phyloP scores from a whole-genome alignment of 139 green algal species.

The Picochlorum sp. region DNA sequence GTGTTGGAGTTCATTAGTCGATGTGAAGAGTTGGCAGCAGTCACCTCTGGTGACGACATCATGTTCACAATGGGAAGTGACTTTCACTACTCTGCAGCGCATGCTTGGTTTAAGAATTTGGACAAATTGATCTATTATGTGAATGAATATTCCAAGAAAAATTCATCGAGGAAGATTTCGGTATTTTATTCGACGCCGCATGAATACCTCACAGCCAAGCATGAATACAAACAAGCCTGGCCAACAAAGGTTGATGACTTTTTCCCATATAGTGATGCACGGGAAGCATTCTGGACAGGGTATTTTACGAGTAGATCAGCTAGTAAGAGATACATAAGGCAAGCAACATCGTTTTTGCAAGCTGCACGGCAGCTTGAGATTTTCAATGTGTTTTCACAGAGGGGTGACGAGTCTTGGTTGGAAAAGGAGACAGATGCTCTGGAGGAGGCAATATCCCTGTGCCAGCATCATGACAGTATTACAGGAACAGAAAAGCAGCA shows the following conservation, averaged over 20 bases:
- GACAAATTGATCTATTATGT: constrained; percentile 65
- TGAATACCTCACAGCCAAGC: constrained; percentile 63
- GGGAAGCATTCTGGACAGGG: constrained; percentile 76
- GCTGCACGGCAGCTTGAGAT: constrained; percentile 66
- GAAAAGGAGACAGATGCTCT: constrained; percentile 29
- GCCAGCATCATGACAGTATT: constrained; percentile 82
- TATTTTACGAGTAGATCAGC: constrained; percentile 58
- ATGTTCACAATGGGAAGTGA: constrained; percentile 80
- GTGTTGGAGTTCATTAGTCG: constrained; percentile 63
- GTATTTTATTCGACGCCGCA: constrained; percentile 79
- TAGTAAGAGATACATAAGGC: constrained; percentile 60
- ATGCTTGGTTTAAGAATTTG: constrained; percentile 68
- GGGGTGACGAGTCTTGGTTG: neutral
- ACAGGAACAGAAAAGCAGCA: constrained; percentile 79
- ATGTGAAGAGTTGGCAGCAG: constrained; percentile 14
- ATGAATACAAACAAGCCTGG: constrained; percentile 42
- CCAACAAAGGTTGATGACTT: constrained; percentile 76
- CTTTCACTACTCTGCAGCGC: constrained; percentile 69
- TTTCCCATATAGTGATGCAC: constrained; percentile 81
- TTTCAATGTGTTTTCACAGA: constrained; percentile 1
- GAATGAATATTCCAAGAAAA: constrained; percentile 63
- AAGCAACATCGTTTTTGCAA: constrained; percentile 50
- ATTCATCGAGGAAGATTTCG: constrained; percentile 11
- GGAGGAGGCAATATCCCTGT: constrained; percentile 53
- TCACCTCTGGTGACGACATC: constrained; percentile 53